phyloP scores from a whole-genome alignment of 2,329 filamentous ascomycete genomes.

The Hypoxylon sp. region DNA sequence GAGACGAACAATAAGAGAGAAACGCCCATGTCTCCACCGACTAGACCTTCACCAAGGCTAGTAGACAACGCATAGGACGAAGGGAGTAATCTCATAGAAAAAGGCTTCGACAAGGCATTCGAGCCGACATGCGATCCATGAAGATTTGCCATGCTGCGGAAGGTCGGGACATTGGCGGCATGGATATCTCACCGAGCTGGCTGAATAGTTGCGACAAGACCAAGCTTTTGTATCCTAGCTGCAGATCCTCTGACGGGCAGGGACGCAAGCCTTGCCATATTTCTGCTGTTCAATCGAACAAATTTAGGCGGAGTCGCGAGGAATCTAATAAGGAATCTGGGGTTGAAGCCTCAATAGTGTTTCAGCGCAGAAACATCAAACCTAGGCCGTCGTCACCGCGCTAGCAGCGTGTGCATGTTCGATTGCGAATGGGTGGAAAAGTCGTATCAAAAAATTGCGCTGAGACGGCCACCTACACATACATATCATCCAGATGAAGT shows the following conservation, averaged over 20 bases:
- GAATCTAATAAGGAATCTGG: conserved; percentile 18
- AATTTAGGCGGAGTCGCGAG: conserved; percentile 17
- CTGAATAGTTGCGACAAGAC: conserved; percentile 32
- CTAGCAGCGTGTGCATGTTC: neutral
- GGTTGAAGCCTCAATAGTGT: conserved; percentile 26
- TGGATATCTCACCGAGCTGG: conserved; percentile 28
- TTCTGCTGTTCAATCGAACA: conserved; percentile 10
- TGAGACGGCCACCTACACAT: conserved; percentile 15
- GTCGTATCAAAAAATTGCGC: conserved; percentile 14
- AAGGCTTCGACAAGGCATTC: conserved; percentile 1
- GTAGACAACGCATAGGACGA: neutral
- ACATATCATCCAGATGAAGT: conserved; percentile 15
- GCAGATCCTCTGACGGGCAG: conserved; percentile 37
- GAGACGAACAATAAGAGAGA: conserved; percentile 31
- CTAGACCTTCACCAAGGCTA: conserved; percentile 17
- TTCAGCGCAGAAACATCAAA: conserved; percentile 43
- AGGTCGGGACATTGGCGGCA: conserved; percentile 16
- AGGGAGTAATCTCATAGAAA: neutral
- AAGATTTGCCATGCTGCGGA: conserved; percentile 1
- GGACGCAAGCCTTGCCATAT: conserved; percentile 14
- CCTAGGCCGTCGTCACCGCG: conserved; percentile 15
- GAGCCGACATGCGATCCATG: conserved; percentile 6
- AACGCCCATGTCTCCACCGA: conserved; percentile 17
- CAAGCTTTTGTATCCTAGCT: conserved; percentile 40
- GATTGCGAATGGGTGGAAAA: conserved; percentile 6